A percentile compares a stretch with the other conserved stretches of the same genome.
Conservation (phyloP, 1,284 basidiomycete species). For the Caloboletus firmus region DNA sequence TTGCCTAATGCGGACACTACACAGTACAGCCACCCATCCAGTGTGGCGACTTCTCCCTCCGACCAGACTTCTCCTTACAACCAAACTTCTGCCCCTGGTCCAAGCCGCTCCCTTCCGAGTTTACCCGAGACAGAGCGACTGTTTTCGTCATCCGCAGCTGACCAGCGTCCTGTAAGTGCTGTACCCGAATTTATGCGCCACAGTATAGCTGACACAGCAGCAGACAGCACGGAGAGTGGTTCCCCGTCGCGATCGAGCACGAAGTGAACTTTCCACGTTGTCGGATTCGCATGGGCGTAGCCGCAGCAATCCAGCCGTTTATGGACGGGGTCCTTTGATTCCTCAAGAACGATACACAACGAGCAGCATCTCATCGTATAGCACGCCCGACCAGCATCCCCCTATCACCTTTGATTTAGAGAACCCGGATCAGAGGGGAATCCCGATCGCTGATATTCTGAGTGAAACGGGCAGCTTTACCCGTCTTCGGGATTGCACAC, state of each 20-base stretch:
- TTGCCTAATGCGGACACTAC: neutral
- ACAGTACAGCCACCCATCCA: slow-evolving; percentile 20
- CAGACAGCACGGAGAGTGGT: slow-evolving; percentile 22
- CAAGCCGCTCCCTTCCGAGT: slow-evolving; percentile 13
- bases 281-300: slow-evolving; percentile 5
- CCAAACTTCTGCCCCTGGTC: slow-evolving; percentile 1
- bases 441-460: slow-evolving; percentile 26
- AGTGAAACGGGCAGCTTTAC: slow-evolving; percentile 6
- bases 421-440: slow-evolving; percentile 18
- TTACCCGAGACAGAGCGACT: slow-evolving; percentile 26
- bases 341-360: slow-evolving; percentile 26
- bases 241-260: slow-evolving; percentile 15
- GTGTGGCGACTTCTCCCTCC: slow-evolving; percentile 16
- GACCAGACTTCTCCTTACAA: slow-evolving; percentile 6
- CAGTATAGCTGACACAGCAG: slow-evolving; percentile 20
- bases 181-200: neutral
- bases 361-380: slow-evolving; percentile 11
- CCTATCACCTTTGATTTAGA: slow-evolving; percentile 24
- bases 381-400: neutral
- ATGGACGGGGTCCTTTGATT: slow-evolving; percentile 22
- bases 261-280: slow-evolving; percentile 10
- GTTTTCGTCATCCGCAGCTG: slow-evolving; percentile 10
- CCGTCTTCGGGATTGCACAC: slow-evolving; percentile 15
- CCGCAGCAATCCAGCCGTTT: neutral
- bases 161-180: slow-evolving; percentile 22